A percentile compares a stretch with the other conserved stretches of the same genome.
phyloP scores from a whole-genome alignment of 2,329 filamentous ascomycete species.

The Magnaporthiopsis incrustans region DNA sequence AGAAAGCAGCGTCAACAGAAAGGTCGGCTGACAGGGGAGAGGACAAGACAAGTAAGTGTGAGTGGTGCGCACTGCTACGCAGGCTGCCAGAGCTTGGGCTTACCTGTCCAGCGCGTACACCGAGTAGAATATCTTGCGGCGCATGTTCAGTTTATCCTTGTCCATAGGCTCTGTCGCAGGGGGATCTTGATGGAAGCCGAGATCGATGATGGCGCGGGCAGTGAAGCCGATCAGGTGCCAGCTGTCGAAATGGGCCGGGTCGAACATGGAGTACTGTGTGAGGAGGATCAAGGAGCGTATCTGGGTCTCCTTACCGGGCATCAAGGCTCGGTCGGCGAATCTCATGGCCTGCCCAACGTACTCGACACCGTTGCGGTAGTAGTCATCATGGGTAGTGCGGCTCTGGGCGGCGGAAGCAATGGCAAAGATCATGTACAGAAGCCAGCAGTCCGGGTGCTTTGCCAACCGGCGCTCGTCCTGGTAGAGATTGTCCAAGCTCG shows the following conservation, averaged over 20 bases:
- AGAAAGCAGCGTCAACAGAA: conserved; percentile 15
- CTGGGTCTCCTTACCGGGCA: conserved; percentile 74
- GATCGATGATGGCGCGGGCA: conserved; percentile 76
- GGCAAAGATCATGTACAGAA: conserved; percentile 82
- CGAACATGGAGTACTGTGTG: conserved; percentile 82
- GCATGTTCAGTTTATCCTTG: conserved; percentile 63
- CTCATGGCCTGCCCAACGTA: conserved; percentile 59
- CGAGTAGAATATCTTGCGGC: conserved; percentile 81
- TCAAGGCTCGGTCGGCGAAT: conserved; percentile 73
- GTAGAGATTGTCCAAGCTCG: conserved; percentile 75
- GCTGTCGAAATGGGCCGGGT: conserved; percentile 84
- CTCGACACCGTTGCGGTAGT: conserved; percentile 48
- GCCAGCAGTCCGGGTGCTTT: conserved; percentile 69
- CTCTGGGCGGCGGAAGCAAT: conserved; percentile 72
- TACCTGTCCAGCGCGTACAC: conserved; percentile 85
- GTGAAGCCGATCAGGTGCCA: conserved; percentile 93
- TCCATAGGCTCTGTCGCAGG: conserved; percentile 61
- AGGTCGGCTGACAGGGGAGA: neutral
- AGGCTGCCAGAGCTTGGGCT: conserved; percentile 17
- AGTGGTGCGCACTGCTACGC: neutral
- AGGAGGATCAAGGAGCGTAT: conserved; percentile 83
- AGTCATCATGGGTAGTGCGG: conserved; percentile 55
- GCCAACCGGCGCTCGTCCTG: conserved; percentile 50
- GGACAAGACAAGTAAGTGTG: neutral
- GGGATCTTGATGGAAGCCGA: conserved; percentile 90